These are phyloP conservation scores for Cladophialophora yegresii DNA, from an alignment of 2,329 filamentous ascomycete species.

Conservation along the genomic window DNA sequence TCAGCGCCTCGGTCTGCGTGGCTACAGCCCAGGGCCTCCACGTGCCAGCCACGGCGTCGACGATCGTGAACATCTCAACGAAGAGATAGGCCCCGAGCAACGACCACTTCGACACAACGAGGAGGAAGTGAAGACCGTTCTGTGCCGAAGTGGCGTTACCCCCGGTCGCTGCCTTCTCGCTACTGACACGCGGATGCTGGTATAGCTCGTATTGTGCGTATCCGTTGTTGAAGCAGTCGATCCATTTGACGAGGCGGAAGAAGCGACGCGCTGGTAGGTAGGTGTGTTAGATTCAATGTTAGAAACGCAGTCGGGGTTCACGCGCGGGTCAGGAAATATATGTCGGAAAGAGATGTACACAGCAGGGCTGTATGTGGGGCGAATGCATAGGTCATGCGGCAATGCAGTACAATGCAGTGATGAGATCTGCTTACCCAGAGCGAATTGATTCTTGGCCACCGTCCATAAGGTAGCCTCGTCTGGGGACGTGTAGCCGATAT, in stretches of 20 bases:
- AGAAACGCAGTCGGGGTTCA: too few species aligned
- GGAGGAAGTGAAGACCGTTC: slow-evolving; percentile 45
- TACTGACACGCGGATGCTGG: background rate
- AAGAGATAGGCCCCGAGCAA: slow-evolving; percentile 68
- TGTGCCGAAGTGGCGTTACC: slow-evolving; percentile 9
- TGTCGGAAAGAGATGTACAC: too few species aligned
- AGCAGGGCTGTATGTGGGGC: background rate
- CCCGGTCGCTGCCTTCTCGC: slow-evolving; percentile 25
- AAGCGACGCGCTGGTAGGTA: slow-evolving; percentile 57
- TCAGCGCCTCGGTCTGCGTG: slow-evolving; percentile 63
- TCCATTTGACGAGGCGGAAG: slow-evolving; percentile 69
- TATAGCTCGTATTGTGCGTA: slow-evolving; percentile 44
- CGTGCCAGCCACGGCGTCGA: slow-evolving; percentile 6
- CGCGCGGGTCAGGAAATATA: background rate
- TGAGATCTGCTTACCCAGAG: slow-evolving; percentile 16
- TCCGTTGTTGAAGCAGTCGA: slow-evolving; percentile 60
- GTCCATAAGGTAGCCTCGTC: slow-evolving; percentile 42
- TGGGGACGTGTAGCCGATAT: slow-evolving; percentile 36
- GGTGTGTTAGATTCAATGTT: background rate
- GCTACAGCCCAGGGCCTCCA: slow-evolving; percentile 44
- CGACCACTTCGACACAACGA: slow-evolving; percentile 60
- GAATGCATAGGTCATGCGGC: background rate
- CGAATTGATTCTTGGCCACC: slow-evolving; percentile 38
- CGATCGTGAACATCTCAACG: slow-evolving; percentile 65
- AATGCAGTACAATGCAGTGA: background rate